phyloP scores from a whole-genome alignment of 352 stramenopile genomes.

The Lagenidium giganteum region DNA sequence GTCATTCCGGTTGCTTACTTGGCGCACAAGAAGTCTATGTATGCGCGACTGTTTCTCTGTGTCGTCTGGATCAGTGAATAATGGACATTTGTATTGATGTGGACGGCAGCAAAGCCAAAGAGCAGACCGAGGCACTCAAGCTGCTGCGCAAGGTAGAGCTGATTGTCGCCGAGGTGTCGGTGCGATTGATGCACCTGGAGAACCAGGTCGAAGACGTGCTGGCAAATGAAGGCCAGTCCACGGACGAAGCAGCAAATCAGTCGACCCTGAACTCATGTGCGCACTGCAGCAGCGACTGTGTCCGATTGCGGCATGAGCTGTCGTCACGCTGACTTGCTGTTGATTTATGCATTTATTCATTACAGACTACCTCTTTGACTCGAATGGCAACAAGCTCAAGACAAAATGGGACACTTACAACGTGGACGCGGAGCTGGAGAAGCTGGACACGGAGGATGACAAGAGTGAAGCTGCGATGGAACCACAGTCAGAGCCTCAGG shows the following conservation, averaged over 20 bases:
- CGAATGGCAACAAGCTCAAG: slow-evolving; percentile 80
- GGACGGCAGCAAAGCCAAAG: slow-evolving; percentile 21
- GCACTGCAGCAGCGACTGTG: too few species aligned
- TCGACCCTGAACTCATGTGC: slow-evolving; percentile 71
- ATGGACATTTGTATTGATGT: background rate
- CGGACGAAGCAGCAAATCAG: slow-evolving; percentile 13
- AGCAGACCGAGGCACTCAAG: slow-evolving; percentile 49
- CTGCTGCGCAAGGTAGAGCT: slow-evolving; percentile 69
- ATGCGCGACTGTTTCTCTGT: slow-evolving; percentile 6
- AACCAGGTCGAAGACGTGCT: slow-evolving; percentile 60
- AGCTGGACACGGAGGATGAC: slow-evolving; percentile 52
- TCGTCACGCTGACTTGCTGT: background rate
- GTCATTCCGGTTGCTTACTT: slow-evolving; percentile 37
- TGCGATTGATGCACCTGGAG: slow-evolving; percentile 61
- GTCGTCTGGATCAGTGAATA: background rate
- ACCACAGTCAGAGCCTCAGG: slow-evolving; percentile 2
- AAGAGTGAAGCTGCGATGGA: background rate
- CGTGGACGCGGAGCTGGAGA: slow-evolving; percentile 70
- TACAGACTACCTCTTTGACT: slow-evolving; percentile 84
- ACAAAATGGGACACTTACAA: slow-evolving; percentile 84
- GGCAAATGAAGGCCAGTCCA: slow-evolving; percentile 26
- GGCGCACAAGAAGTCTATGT: slow-evolving; percentile 30
- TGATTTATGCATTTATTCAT: background rate
- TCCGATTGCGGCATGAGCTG: background rate
- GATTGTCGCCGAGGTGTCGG: slow-evolving; percentile 56